phyloP scores from a whole-genome alignment of 495 filamentous ascomycete genomes.

The Staphylotrichum longicolle region DNA sequence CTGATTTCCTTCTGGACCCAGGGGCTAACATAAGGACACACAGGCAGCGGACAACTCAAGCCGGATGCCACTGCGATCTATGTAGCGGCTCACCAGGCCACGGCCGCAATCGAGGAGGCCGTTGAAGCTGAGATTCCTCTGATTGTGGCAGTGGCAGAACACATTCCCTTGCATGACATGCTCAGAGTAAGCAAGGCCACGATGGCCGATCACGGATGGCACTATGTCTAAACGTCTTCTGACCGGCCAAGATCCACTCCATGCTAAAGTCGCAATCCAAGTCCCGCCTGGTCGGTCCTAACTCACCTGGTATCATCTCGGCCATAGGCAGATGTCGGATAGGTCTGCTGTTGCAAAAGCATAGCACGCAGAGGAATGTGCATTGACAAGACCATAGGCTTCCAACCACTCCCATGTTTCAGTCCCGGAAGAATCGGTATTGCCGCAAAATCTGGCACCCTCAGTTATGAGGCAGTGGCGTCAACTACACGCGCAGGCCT shows the following conservation, averaged over 20 bases:
- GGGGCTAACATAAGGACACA: conserved; percentile 1
- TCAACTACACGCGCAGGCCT: conserved; percentile 77
- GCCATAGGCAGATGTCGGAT: conserved; percentile 77
- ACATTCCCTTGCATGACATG: conserved; percentile 85
- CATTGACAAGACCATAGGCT: conserved; percentile 43
- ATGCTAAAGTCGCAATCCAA: conserved; percentile 78
- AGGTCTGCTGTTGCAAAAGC: conserved; percentile 33
- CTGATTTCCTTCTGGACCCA: neutral
- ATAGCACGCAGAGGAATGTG: neutral
- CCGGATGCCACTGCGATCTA: conserved; percentile 87
- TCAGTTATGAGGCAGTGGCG: conserved; percentile 86
- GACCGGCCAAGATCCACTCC: conserved; percentile 56
- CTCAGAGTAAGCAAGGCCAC: conserved; percentile 56
- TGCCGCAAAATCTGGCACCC: conserved; percentile 81
- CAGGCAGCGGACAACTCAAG: conserved; percentile 70
- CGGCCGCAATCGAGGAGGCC: conserved; percentile 79
- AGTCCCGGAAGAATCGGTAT: conserved; percentile 74
- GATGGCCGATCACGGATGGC: neutral
- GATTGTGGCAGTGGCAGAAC: conserved; percentile 86
- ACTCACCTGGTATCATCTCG: conserved; percentile 86
- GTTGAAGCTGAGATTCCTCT: conserved; percentile 86
- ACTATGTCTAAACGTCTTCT: conserved; percentile 6
- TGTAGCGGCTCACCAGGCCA: conserved; percentile 75
- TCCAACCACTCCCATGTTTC: conserved; percentile 79
- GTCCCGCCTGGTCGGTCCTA: conserved; percentile 79